Percentiles rank a stretch among this genome's conserved stretches.
These are phyloP conservation scores for Xerocomellus amylosporus DNA, from an alignment of 768 basidiomycete genomes.

Conservation along the genomic window DNA sequence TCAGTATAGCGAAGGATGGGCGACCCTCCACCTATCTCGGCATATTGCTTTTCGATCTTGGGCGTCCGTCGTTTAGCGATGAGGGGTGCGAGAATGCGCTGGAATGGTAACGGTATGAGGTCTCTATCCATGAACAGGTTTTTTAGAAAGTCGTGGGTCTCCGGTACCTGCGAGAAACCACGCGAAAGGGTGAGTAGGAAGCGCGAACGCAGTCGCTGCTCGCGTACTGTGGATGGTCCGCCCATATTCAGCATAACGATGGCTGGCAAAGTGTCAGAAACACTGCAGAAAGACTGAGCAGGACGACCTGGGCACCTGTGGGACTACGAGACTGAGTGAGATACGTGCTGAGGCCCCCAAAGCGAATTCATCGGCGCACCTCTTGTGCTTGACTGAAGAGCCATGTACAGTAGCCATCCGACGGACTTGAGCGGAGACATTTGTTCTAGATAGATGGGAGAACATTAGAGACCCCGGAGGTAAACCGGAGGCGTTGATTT, in stretches of 20 bases:
- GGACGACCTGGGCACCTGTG: constrained; percentile 47
- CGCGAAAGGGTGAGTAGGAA: background rate
- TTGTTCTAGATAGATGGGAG: constrained; percentile 17
- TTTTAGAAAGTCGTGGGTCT: constrained; percentile 90
- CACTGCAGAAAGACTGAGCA: background rate
- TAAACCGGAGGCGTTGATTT: background rate
- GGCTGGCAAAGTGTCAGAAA: constrained; percentile 42
- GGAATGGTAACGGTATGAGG: constrained; percentile 94
- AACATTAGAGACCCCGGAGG: constrained; percentile 28
- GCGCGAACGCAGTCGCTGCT: background rate
- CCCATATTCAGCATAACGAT: constrained; percentile 99
- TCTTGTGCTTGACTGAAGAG: constrained; percentile 40
- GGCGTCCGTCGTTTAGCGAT: constrained; percentile 91
- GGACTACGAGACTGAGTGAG: constrained; percentile 42
- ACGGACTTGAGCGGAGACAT: constrained; percentile 28
- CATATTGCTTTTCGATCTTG: constrained; percentile 91
- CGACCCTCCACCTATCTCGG: constrained; percentile 93
- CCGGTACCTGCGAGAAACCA: constrained; percentile 60
- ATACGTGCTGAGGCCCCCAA: background rate
- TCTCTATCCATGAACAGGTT: constrained; percentile 90
- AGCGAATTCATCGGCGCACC: constrained; percentile 30
- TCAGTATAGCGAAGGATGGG: constrained; percentile 91
- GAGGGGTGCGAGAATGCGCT: constrained; percentile 78
- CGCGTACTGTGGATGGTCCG: constrained; percentile 83
- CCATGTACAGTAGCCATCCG: constrained; percentile 47